phyloP scores from a whole-genome alignment of 495 filamentous ascomycete genomes.

The Delitschia confertaspora region DNA sequence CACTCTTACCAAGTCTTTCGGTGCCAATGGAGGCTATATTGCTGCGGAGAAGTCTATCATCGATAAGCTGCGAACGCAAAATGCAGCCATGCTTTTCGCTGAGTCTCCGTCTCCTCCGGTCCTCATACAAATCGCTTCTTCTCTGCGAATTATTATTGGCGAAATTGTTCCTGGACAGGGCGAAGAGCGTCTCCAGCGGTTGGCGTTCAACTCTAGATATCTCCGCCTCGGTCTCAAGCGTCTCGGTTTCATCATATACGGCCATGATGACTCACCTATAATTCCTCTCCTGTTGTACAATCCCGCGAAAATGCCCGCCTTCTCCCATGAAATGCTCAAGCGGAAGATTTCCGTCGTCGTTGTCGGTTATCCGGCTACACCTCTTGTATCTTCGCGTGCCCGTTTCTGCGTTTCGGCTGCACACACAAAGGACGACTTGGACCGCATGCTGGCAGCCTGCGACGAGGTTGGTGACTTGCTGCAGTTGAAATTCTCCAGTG shows the following conservation, averaged over 20 bases:
- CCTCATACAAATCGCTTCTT: slow-evolving; percentile 75
- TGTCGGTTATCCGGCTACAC: slow-evolving; percentile 96
- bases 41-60: slow-evolving; percentile 86
- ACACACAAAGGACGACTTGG: slow-evolving; percentile 96
- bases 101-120: slow-evolving; percentile 83
- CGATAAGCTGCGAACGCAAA: slow-evolving; percentile 75
- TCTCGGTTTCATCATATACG: slow-evolving; percentile 91
- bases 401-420: slow-evolving; percentile 93
- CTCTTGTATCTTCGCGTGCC: slow-evolving; percentile 84
- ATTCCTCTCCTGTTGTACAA: slow-evolving; percentile 90
- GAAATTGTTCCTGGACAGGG: slow-evolving; percentile 85
- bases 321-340: slow-evolving; percentile 94
- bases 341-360: slow-evolving; percentile 98
- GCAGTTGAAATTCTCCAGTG: slow-evolving; percentile 92
- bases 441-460: slow-evolving; percentile 80
- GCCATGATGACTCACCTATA: slow-evolving; percentile 96
- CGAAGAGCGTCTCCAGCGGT: slow-evolving; percentile 87
- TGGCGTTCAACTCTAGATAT: slow-evolving; percentile 98
- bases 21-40: slow-evolving; percentile 94
- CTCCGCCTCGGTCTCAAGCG: slow-evolving; percentile 93
- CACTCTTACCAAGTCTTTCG: slow-evolving; percentile 95
- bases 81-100: slow-evolving; percentile 78
- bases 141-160: slow-evolving; percentile 78
- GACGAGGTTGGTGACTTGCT: slow-evolving; percentile 87
- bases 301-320: slow-evolving; percentile 94